Evolutionary conservation across 164 flowering plant genomes (phyloP), one percentile per base, ranked within the genome.

Genomic region (Vitis vinifera): DNA sequence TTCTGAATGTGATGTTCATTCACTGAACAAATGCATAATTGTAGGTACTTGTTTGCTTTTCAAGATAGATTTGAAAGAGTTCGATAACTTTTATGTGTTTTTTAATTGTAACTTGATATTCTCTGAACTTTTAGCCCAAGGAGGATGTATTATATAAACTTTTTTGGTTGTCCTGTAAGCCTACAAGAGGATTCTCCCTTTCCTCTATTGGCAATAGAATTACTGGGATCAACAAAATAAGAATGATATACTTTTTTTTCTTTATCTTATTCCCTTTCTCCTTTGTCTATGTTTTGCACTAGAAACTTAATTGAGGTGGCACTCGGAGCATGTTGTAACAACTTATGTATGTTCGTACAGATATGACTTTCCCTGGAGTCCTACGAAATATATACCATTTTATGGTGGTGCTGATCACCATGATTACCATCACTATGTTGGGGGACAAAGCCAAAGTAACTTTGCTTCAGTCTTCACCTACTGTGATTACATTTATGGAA

Each of bases 341-440:
- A 69, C 64, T 37, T 44, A 15, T 50, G n/a, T 59, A 9, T 59
- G 55, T 0, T 44, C 47, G 8, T 78, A 23, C 83, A 94, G 98
- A 72, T 94, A 92, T 81, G 98, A 90, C 71, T 85, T 94, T 62
- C 97, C 99, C n/a, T 91, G 92, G 90, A 83, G 71, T 71, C 89
- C 81, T 29, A 86, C 96, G 65, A 91, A 91, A 73, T 91, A 75
- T 62, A 91, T 94, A 56, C 99, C 99, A 37, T 92, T 94, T 77
- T 94, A 94, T 75, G 98, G 99, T 55, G 99, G 99, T 52, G 87
- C 99, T 19, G 98, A 92, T 68, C 80, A 94, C 81, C 98, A 94
- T 86, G 98, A 94, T 69, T 94, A 92, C 82, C 98, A 94, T 76
- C 99, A 94, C 73, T 94, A 86, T 76, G 98, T 94, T 73, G 99